Conservation (phyloP, 768 basidiomycete genomes). For the Leccinum uliginosum region DNA sequence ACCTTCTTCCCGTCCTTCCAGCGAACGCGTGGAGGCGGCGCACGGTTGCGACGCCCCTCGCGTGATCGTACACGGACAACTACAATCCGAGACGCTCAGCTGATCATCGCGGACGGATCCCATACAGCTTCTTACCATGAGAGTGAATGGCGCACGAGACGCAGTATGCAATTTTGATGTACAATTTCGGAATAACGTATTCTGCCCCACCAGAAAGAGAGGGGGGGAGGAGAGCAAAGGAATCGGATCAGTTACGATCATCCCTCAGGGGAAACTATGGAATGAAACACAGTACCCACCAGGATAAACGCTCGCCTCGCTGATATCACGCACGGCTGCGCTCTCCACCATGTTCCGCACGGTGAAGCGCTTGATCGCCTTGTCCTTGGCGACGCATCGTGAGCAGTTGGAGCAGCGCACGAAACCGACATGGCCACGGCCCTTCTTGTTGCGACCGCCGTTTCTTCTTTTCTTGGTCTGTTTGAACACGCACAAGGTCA, state of each 20-base stretch:
- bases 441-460: constrained; percentile 98
- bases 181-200: constrained; percentile 94
- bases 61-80: constrained; percentile 98
- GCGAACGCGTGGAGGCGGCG: constrained; percentile 90
- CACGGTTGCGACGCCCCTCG: constrained; percentile 94
- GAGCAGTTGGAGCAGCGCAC: constrained; percentile 99
- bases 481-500: not conserved
- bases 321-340: constrained; percentile 95
- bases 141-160: constrained; percentile 99
- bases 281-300: constrained; percentile 49
- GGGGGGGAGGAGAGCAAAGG: not conserved
- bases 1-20: constrained; percentile 97
- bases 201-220: constrained; percentile 42
- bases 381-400: constrained; percentile 96
- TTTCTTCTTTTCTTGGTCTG: constrained; percentile 99
- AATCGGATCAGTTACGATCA: not conserved
- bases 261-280: not conserved
- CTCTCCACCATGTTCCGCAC: constrained; percentile 99
- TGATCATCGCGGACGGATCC: not conserved
- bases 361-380: constrained; percentile 99
- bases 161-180: constrained; percentile 99
- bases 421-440: constrained; percentile 92
- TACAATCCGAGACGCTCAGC: constrained; percentile 23
- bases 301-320: constrained; percentile 89
- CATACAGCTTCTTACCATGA: constrained; percentile 60